Conservation (phyloP, 306 rosid genomes). For the Rosa multiflora region DNA sequence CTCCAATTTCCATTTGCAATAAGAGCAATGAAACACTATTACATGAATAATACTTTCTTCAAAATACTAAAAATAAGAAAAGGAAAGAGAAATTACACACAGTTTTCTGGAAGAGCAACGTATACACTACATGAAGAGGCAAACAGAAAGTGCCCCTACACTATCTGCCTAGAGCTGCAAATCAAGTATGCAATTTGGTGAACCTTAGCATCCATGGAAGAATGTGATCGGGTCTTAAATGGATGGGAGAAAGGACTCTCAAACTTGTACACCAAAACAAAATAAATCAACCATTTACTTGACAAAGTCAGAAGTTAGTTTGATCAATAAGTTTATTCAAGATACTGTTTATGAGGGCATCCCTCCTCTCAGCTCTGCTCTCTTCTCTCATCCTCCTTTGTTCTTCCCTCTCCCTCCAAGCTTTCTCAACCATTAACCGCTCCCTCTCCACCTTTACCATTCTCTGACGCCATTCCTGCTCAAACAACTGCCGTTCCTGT, state of each 20-base stretch:
- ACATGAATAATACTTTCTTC: neutral
- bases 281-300: conserved; percentile 15
- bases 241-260: neutral
- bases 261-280: neutral
- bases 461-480: conserved; percentile 78
- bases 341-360: conserved; percentile 71
- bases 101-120: neutral
- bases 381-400: conserved; percentile 80
- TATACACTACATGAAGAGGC: neutral
- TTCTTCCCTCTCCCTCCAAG: conserved; percentile 93
- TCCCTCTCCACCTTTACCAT: conserved; percentile 85
- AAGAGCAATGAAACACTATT: neutral
- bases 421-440: conserved; percentile 65
- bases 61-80: neutral
- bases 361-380: conserved; percentile 71
- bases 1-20: neutral
- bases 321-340: conserved; percentile 65
- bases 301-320: conserved; percentile 25
- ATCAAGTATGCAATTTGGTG: neutral
- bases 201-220: neutral
- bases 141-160: neutral
- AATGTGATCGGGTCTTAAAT: neutral
- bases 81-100: neutral
- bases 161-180: neutral
- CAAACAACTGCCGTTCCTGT: conserved; percentile 56